These are phyloP conservation scores for Xylaria venustula DNA, from an alignment of 495 filamentous ascomycete genomes.

Conservation along the genomic window DNA sequence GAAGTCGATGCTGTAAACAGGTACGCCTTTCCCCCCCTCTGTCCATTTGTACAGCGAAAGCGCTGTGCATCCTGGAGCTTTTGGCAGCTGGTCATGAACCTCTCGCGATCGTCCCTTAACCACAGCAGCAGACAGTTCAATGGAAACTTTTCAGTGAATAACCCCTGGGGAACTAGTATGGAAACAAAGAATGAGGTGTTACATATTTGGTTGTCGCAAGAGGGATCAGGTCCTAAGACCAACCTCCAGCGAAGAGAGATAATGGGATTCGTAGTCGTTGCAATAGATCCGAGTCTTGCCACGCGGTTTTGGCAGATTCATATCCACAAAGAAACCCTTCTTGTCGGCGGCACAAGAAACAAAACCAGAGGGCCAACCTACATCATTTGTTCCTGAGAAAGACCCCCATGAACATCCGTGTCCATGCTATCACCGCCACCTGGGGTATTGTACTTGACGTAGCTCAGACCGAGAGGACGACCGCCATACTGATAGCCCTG, in stretches of 20 bases:
- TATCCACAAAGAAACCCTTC: background rate
- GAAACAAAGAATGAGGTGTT: constrained; percentile 6
- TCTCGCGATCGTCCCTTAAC: background rate
- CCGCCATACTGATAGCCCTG: constrained; percentile 97
- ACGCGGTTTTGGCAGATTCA: background rate
- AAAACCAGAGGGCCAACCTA: constrained; percentile 35
- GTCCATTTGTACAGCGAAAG: constrained; percentile 5
- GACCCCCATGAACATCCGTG: constrained; percentile 66
- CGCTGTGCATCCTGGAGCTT: background rate
- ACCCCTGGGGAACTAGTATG: background rate
- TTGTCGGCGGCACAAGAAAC: background rate
- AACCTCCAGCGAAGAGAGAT: background rate
- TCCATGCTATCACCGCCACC: constrained; percentile 76
- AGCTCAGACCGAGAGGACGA: constrained; percentile 86
- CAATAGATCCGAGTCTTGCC: background rate
- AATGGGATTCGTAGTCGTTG: background rate
- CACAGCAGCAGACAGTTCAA: background rate
- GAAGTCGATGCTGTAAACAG: constrained; percentile 7
- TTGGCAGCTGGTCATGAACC: background rate
- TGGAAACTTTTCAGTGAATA: background rate
- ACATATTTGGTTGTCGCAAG: background rate
- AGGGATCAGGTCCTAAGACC: background rate
- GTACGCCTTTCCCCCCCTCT: constrained; percentile 7
- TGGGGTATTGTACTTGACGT: constrained; percentile 81
- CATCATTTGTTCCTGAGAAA: constrained; percentile 99